Evolutionary conservation across 768 basidiomycete genomes (phyloP), one percentile per base, ranked within the genome.

Genomic region (Gloeopeniophorella convolvens): DNA sequence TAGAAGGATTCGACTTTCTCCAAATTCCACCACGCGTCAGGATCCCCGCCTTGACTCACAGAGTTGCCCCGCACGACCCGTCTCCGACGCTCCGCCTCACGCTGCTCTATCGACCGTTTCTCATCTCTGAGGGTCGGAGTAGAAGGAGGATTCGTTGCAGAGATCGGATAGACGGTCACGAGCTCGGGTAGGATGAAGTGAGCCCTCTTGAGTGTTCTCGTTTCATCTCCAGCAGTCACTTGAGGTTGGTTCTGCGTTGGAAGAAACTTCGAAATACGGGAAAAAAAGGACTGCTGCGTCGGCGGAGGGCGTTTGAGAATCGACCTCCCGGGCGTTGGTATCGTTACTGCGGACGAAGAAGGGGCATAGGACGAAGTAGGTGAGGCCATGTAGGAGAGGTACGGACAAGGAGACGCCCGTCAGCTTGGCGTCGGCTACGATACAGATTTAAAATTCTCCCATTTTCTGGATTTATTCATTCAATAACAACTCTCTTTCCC

Each of bases 171-270:
- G 27, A 93, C 81, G 20, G 87, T 88, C 27, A 80, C 82, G 59
- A 96, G 78, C 58, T 87, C 78, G 0, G 89, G 89, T 11, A 96
- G 71, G 57, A 95, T 88, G 63, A 97, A 97, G 60, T 95, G 89
- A 0, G 94, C 96, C 42, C 89, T 71, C 62, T 89, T 91, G 55
- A 95, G 74, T 10, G 88, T 79, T 60, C 75, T 79, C 30, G 68
- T 65, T 39, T 78, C 71, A 60, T 79, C 78, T 42, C 66, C 59
- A 12, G 52, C 50, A 21, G 56, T 50, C n/a, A 58, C 48, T 55
- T 58, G 41, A 18, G 59, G 45, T 34, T 58, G 55, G 42, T 42
- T 60, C 37, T 78, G 80, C 0, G 77, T 76, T 12, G 86, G 87
- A 20, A 90, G 69, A 63, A 89, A 82, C 50, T 82, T 79, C 36